A percentile compares a stretch with the other conserved stretches of the same genome.
Evolutionary conservation across 345 rosid genomes (phyloP).

Genomic region (Citrus unshiu): DNA sequence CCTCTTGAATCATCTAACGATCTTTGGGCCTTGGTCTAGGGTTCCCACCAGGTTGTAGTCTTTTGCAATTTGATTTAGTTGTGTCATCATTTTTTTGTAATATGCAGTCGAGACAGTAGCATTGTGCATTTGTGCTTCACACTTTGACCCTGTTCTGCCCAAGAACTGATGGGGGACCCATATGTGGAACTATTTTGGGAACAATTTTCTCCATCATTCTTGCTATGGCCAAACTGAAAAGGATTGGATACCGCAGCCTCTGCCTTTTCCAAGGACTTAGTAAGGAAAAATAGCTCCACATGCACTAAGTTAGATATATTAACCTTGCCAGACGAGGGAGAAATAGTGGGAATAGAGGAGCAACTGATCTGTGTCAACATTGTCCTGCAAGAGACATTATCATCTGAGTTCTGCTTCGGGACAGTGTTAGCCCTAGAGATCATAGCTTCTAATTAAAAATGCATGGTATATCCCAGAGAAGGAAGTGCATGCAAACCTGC

Average conservation of each 20-base stretch:
- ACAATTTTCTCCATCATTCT: constrained; percentile 31
- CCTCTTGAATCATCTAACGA: constrained; percentile 98
- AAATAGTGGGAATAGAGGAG: too few relatives aligned
- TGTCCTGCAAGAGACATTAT: constrained; percentile 61
- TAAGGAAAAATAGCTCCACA: constrained; percentile 28
- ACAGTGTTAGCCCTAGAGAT: too few relatives aligned
- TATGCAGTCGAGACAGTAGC: constrained; percentile 30
- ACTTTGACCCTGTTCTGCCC: constrained; percentile 55
- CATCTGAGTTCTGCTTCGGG: constrained; percentile 70
- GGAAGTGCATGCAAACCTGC: constrained; percentile 20
- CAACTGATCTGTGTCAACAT: constrained; percentile 61
- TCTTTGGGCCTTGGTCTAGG: constrained; percentile 98
- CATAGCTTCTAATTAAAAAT: neutral
- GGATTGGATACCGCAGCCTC: constrained; percentile 38
- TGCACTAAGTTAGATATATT: too few relatives aligned
- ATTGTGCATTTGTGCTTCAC: constrained; percentile 12
- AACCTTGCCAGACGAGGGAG: too few relatives aligned
- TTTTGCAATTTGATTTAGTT: constrained; percentile 66
- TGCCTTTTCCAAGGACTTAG: constrained; percentile 35
- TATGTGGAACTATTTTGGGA: constrained; percentile 49
- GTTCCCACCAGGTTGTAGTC: constrained; percentile 87
- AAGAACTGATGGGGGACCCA: constrained; percentile 82
- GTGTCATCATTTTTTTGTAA: constrained; percentile 62
- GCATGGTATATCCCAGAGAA: constrained; percentile 23
- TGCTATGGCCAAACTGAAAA: constrained; percentile 28